Base-by-base conservation (phyloP, 495 filamentous ascomycete genomes). In the Trichocladium uniseriatum region DNA sequence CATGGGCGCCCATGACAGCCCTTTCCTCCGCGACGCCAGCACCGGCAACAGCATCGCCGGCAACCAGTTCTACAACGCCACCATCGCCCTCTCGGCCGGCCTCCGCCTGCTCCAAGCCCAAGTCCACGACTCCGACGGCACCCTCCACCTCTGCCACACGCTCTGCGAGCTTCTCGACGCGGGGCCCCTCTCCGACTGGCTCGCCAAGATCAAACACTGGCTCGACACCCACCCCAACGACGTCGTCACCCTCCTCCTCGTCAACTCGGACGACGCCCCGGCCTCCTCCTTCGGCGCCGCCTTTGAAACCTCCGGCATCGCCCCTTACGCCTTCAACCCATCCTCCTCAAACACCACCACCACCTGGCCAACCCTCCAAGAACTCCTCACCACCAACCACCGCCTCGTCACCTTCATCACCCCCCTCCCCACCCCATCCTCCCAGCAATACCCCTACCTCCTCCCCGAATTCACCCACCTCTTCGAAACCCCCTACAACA, bases 61-160 rank as follows among this genome's bases (percentile, higher is more conserved):
- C 3, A 86, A 87, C 54, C 84, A 87, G 57, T 81, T 74, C 57
- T 74, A 77, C 63, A 74, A 79, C 55, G 73, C 82, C 22, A 79
- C 77, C n/a, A 67, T 71, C 0, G 81, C 84, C 35, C 72, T 88
- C 3, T 73, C 80, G 24, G 75, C 80, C 18, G 84, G 85, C 10
- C 74, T 88, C 49, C 79, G 84, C 8, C 76, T 84, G 28, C 68
- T 88, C 1, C 81, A 86, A 59, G 81, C 69, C 16, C 84, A 89
- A 61, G 80, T 85, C 8, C 83, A 88, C 66, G 52, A 71, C 22
- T 42, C 58, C 34, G 55, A 74, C 16, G 69, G 68, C n/a, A 69
- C 67, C 1, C 66, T 85, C 31, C 60, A 73, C 20, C 69, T 87
- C 37, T 87, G 84, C 60, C 84, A 87, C 58, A 83, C 81, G 1